Evolutionary conservation across 176 grass and related monocot species (phyloP).

Genomic region (Juncus effusus): DNA sequence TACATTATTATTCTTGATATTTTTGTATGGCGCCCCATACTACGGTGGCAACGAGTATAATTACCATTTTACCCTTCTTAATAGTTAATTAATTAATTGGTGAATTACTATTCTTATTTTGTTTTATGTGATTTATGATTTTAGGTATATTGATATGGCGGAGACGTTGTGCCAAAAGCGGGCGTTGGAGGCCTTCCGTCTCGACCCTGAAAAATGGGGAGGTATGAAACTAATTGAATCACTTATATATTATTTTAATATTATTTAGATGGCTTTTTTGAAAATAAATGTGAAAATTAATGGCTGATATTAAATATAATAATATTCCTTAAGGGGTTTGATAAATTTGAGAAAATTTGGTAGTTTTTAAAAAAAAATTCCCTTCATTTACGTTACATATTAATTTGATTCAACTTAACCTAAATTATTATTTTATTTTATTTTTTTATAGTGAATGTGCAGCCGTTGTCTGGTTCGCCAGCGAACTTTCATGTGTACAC

Average conservation of each 20-base stretch:
- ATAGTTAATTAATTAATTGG: not conserved
- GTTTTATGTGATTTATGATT: slow-evolving; percentile 28
- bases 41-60: slow-evolving; percentile 90
- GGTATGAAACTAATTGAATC: slow-evolving; percentile 38
- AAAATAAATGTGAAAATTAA: slow-evolving; percentile 1
- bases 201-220: slow-evolving; percentile 97
- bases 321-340: no score
- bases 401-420: not conserved
- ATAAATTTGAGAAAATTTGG: no score
- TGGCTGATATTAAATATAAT: no score
- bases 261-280: not conserved
- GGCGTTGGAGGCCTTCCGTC: slow-evolving; percentile 74
- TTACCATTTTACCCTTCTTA: slow-evolving; percentile 1
- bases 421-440: not conserved
- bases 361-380: no score
- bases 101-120: slow-evolving; percentile 7
- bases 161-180: slow-evolving; percentile 91
- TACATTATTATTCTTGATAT: no score
- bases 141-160: slow-evolving; percentile 94
- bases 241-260: not conserved
- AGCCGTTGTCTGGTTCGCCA: slow-evolving; percentile 89
- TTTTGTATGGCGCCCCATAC: slow-evolving; percentile 61
- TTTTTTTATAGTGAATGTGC: slow-evolving; percentile 82
- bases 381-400: no score
- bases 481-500: slow-evolving; percentile 98